These are phyloP conservation scores for Seiridium unicorne DNA, from an alignment of 2,329 filamentous ascomycete genomes.

Conservation along the genomic window DNA sequence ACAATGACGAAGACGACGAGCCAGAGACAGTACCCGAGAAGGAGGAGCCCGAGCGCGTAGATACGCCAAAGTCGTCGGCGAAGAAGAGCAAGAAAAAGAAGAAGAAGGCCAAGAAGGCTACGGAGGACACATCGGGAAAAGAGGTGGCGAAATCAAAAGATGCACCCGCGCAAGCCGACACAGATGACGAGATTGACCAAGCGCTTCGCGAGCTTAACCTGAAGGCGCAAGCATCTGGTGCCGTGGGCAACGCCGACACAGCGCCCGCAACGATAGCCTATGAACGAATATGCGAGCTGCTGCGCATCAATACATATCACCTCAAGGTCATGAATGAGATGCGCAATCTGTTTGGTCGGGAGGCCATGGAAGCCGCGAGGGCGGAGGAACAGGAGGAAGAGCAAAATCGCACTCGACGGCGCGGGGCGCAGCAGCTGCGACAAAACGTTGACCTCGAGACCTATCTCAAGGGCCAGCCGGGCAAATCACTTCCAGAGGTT, in stretches of 20 bases:
- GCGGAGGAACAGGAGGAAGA: slow-evolving; percentile 46
- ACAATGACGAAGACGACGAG: slow-evolving; percentile 33
- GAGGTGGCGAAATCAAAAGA: slow-evolving; percentile 13
- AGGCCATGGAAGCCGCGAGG: slow-evolving; percentile 53
- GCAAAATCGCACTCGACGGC: slow-evolving; percentile 30
- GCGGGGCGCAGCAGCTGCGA: slow-evolving; percentile 32
- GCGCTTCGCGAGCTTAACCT: slow-evolving; percentile 37
- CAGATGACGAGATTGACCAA: slow-evolving; percentile 55
- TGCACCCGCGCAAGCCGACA: slow-evolving; percentile 15
- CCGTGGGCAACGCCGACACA: slow-evolving; percentile 7
- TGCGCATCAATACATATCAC: slow-evolving; percentile 61
- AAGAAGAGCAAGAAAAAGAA: slow-evolving; percentile 40
- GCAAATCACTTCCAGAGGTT: slow-evolving; percentile 66
- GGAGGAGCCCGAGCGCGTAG: slow-evolving; percentile 18
- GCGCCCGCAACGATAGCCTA: slow-evolving; percentile 19
- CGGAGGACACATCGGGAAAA: slow-evolving; percentile 12
- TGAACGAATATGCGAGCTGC: slow-evolving; percentile 37
- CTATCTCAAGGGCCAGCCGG: slow-evolving; percentile 52
- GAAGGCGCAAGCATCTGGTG: slow-evolving; percentile 15
- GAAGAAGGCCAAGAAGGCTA: slow-evolving; percentile 29
- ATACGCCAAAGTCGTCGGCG: slow-evolving; percentile 17
- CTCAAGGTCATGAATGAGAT: slow-evolving; percentile 91
- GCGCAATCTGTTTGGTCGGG: slow-evolving; percentile 59
- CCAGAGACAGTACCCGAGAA: slow-evolving; percentile 12
- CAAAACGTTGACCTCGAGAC: slow-evolving; percentile 58